Evolutionary conservation across 805 yeast species (phyloP).

Genomic region (Ogataea trehaloabstinens): DNA sequence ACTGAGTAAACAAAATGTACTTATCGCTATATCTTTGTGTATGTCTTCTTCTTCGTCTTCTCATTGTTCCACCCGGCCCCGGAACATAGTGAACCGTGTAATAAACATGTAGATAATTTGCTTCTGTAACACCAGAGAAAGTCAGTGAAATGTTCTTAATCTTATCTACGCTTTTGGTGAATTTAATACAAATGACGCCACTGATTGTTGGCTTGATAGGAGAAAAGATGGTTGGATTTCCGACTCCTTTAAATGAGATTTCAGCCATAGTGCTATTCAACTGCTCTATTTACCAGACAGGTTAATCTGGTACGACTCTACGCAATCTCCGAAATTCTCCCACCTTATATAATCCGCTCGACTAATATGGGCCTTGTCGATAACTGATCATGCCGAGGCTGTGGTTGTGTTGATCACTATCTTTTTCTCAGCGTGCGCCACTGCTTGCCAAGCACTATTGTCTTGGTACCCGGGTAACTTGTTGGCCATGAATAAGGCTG

Average conservation of each 20-base stretch:
- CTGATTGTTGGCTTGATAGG: conserved; percentile 4
- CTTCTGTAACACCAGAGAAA: conserved; percentile 1
- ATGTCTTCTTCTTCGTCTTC: neutral
- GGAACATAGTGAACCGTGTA: neutral
- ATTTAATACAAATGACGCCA: neutral
- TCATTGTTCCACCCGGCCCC: neutral
- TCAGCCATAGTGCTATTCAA: no score
- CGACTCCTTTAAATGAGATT: conserved; percentile 7
- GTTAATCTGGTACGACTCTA: no score
- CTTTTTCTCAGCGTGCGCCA: no score
- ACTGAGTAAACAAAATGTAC: conserved; percentile 1
- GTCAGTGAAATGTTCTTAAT: neutral
- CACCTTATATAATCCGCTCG: no score
- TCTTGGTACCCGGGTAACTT: no score
- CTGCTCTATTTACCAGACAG: no score
- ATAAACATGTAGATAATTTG: conserved; percentile 1
- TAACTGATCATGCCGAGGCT: no score
- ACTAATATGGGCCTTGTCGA: no score
- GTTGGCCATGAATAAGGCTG: no score
- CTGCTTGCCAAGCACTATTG: no score
- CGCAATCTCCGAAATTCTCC: no score
- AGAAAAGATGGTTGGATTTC: conserved; percentile 7
- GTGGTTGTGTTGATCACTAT: no score
- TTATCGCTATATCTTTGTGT: neutral
- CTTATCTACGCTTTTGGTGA: conserved; percentile 3